Evolutionary conservation across 2,329 filamentous ascomycete genomes (phyloP).

Genomic region (Calonectria montana): DNA sequence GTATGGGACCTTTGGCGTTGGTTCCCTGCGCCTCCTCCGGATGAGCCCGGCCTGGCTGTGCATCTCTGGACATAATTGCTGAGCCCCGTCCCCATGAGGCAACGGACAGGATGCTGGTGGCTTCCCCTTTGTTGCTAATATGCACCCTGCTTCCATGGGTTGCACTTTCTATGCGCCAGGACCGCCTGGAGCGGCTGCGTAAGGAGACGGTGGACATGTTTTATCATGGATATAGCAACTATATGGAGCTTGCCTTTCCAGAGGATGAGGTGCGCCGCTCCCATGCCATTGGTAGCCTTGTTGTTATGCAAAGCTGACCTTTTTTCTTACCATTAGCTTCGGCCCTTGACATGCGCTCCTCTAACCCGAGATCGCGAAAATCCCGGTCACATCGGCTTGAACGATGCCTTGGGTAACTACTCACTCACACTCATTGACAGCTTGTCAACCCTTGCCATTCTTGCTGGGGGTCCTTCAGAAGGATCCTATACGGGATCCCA

Average conservation of each 20-base stretch:
- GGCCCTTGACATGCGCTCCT: slow-evolving; percentile 85
- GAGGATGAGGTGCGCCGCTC: slow-evolving; percentile 79
- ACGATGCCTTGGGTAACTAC: slow-evolving; percentile 97
- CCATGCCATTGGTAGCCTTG: neutral
- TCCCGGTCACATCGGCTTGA: slow-evolving; percentile 84
- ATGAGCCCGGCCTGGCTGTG: slow-evolving; percentile 40
- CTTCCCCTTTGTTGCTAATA: slow-evolving; percentile 37
- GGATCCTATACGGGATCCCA: slow-evolving; percentile 50
- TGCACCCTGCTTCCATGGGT: slow-evolving; percentile 55
- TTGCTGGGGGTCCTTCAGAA: slow-evolving; percentile 76
- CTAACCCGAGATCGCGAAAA: slow-evolving; percentile 86
- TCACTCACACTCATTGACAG: slow-evolving; percentile 96
- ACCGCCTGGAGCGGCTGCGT: slow-evolving; percentile 65
- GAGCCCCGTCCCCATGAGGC: slow-evolving; percentile 33
- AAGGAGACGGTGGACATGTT: slow-evolving; percentile 82
- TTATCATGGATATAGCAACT: slow-evolving; percentile 96
- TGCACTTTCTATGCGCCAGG: slow-evolving; percentile 64
- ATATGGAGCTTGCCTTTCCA: slow-evolving; percentile 93
- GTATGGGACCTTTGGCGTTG: slow-evolving; percentile 15
- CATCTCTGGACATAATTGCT: slow-evolving; percentile 30
- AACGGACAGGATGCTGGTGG: slow-evolving; percentile 44
- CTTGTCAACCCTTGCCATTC: slow-evolving; percentile 90
- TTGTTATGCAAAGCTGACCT: slow-evolving; percentile 32
- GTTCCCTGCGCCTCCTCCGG: slow-evolving; percentile 27
- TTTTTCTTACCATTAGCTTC: slow-evolving; percentile 64